Evolutionary conservation across 352 stramenopile species (phyloP), one percentile per base, ranked within the genome.

Genomic region (Phytophthora pseudosyringae): DNA sequence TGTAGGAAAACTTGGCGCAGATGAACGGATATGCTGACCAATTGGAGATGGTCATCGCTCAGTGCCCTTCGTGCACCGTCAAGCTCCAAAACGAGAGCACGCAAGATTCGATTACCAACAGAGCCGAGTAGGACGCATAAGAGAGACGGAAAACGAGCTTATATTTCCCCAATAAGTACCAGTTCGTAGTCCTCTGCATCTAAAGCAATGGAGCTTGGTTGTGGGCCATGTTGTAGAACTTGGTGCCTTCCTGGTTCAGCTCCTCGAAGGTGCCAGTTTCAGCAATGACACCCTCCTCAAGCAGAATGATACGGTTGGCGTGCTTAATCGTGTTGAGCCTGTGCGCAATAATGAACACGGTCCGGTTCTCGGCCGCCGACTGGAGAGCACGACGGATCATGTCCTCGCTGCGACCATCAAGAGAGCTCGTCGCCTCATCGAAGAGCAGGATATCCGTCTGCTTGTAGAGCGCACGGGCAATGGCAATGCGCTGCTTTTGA

Each of bases 401-500:
- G n/a, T 93, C 80, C 55, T 96, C 88, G 32, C 87, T 96, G 49
- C 78, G 81, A 18, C 82, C 84, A 44, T 96, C 88, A 29, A 96
- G 72, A 6, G 87, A 93, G 67, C 84, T 93, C 33, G 88, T 96
- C 15, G 88, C 88, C 69, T 96, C 88, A 29, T 96, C 88, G 25
- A 96, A 90, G 5, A 96, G 59, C 51, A 96, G 57, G 55, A 96
- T 85, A 46, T 91, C 88, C 3, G 85, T 88, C 32, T 83, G 69
- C 64, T 92, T 94, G 69, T 95, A 91, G 32, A 96, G 59, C 16
- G 88, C 88, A 12, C 88, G 81, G 5, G 88, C 88, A 38, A 96
- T 94, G 21, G 88, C 87, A 46, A 96, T 75, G 21, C 97, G 88
- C 80, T 99, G 98, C 74, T 99, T 99, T 76, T 99, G 95, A 28